Conservation (phyloP, 2,329 filamentous ascomycete genomes). For the Trichoderma asperellum region DNA sequence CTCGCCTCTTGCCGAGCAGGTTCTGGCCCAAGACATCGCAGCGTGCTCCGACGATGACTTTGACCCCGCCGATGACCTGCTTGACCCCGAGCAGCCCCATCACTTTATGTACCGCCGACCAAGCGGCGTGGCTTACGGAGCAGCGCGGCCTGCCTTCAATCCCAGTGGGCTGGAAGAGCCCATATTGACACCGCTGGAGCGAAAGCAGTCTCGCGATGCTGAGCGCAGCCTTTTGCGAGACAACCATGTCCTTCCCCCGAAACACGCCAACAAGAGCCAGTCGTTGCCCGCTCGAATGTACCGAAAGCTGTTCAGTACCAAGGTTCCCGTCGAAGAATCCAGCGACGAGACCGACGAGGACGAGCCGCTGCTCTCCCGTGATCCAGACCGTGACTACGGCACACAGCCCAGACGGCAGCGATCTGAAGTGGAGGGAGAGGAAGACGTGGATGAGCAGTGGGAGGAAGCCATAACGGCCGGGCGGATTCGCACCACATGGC, state of each 20-base stretch:
- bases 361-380: constrained; percentile 45
- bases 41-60: constrained; percentile 63
- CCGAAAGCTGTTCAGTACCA: constrained; percentile 59
- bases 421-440: constrained; percentile 47
- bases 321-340: constrained; percentile 46
- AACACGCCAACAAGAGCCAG: constrained; percentile 48
- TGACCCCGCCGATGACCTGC: constrained; percentile 39
- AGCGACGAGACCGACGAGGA: constrained; percentile 50
- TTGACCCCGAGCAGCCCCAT: constrained; percentile 46
- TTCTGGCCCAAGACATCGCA: constrained; percentile 68
- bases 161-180: constrained; percentile 54
- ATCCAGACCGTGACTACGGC: constrained; percentile 25
- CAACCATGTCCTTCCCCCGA: constrained; percentile 67
- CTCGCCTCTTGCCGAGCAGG: constrained; percentile 69
- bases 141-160: constrained; percentile 70
- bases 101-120: constrained; percentile 72
- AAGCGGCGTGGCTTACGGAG: constrained; percentile 74
- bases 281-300: constrained; percentile 50
- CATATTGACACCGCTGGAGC: constrained; percentile 58
- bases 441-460: constrained; percentile 74
- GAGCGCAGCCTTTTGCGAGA: constrained; percentile 66
- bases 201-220: constrained; percentile 59
- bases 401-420: constrained; percentile 39
- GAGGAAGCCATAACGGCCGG: constrained; percentile 81
- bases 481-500: constrained; percentile 87